Evolutionary conservation across 2,329 filamentous ascomycete genomes (phyloP).

Genomic region (Gremmenia infestans): DNA sequence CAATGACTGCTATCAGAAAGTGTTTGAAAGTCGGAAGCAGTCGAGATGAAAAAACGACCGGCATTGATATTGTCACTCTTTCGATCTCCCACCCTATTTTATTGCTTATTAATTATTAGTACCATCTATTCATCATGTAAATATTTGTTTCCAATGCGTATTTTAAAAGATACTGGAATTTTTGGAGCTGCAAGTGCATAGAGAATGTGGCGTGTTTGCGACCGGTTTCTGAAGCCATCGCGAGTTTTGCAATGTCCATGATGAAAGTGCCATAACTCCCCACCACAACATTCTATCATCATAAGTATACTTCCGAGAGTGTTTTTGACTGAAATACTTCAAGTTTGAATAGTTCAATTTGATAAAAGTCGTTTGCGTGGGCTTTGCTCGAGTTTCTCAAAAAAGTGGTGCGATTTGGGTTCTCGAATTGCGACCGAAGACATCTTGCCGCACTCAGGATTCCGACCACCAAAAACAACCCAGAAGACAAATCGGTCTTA

Average conservation of each 20-base stretch:
- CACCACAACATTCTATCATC: constrained; percentile 14
- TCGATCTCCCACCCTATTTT: background rate
- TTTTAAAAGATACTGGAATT: background rate
- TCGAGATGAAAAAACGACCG: constrained; percentile 1
- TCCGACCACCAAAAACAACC: background rate
- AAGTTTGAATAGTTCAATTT: constrained; percentile 1
- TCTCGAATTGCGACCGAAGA: constrained; percentile 8
- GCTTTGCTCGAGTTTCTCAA: constrained; percentile 1
- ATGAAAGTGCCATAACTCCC: constrained; percentile 3
- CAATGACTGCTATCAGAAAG: constrained; percentile 11
- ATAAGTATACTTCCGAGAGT: background rate
- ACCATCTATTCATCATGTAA: background rate
- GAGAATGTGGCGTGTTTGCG: constrained; percentile 1
- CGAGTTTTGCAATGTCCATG: constrained; percentile 12
- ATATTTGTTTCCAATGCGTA: background rate
- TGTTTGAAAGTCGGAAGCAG: constrained; percentile 6
- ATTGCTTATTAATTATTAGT: background rate
- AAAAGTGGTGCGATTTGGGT: constrained; percentile 12
- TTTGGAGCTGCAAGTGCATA: constrained; percentile 6
- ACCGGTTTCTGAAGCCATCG: constrained; percentile 22
- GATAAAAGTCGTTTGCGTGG: constrained; percentile 4
- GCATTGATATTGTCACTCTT: background rate
- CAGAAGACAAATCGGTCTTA: background rate
- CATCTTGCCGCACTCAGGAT: background rate
- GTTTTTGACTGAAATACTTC: constrained; percentile 1